Conservation (phyloP, 139 green algal genomes). For the Closterium sp. region DNA sequence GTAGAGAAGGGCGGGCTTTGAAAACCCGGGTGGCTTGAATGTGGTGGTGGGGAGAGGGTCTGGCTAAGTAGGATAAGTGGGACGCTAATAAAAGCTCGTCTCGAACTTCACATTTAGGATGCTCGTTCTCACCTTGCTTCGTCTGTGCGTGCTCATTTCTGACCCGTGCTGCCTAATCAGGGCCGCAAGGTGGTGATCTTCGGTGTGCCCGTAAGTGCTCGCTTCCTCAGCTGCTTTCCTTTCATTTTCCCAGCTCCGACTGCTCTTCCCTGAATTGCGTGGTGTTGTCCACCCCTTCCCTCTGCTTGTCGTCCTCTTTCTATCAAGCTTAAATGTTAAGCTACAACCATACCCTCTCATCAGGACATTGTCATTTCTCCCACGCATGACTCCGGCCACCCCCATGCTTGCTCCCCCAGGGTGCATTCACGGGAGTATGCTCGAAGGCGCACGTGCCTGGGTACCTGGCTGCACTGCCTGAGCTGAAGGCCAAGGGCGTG, state of each 20-base stretch:
- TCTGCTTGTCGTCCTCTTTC: not conserved
- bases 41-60: too few species aligned
- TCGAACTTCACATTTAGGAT: not conserved
- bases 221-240: not conserved
- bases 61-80: too few species aligned
- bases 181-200: conserved; percentile 48
- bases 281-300: not conserved
- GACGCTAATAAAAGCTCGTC: too few species aligned
- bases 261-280: not conserved
- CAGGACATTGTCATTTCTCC: not conserved
- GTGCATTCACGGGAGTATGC: conserved; percentile 44
- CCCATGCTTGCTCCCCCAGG: not conserved
- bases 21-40: too few species aligned
- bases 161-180: not conserved
- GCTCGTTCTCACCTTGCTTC: too few species aligned
- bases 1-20: too few species aligned
- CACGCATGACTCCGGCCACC: too few species aligned
- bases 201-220: conserved; percentile 25
- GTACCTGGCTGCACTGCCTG: conserved; percentile 30
- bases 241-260: not conserved
- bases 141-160: not conserved
- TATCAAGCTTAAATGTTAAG: not conserved
- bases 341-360: not conserved
- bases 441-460: conserved; percentile 34
- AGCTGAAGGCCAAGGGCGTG: conserved; percentile 38